Evolutionary conservation across 2,329 filamentous ascomycete species (phyloP).

Genomic region (Pseudogymnoascus sp.): DNA sequence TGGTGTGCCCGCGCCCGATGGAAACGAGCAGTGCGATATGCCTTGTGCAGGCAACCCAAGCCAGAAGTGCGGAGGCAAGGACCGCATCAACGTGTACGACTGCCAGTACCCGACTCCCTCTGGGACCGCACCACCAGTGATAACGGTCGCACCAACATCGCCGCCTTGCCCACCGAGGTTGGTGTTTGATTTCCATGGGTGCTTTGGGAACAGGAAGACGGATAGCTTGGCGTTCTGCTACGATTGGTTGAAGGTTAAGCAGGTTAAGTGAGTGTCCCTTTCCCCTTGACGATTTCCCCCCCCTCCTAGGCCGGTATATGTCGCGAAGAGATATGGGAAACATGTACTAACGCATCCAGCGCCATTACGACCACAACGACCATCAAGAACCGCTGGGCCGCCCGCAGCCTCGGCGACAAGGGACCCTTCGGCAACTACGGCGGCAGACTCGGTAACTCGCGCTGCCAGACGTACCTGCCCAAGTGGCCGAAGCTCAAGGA

Average conservation of each 20-base stretch:
- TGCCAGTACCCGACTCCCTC: neutral
- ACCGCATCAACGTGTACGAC: slow-evolving; percentile 13
- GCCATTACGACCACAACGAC: neutral
- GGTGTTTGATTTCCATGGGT: slow-evolving; percentile 1
- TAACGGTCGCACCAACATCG: neutral
- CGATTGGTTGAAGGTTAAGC: slow-evolving; percentile 1
- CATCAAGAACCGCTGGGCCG: neutral
- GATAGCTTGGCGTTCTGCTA: slow-evolving; percentile 3
- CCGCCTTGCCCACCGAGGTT: neutral
- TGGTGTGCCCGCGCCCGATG: slow-evolving; percentile 14
- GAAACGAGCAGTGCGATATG: slow-evolving; percentile 16
- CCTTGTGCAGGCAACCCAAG: slow-evolving; percentile 12
- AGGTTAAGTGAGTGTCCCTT: neutral
- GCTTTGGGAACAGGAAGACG: neutral
- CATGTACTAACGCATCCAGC: neutral
- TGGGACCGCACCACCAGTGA: neutral
- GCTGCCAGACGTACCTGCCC: neutral
- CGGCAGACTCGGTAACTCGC: neutral
- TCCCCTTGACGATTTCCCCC: neutral
- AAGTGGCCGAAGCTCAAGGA: slow-evolving; percentile 8
- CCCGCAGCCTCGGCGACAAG: neutral
- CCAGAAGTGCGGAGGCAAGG: slow-evolving; percentile 16
- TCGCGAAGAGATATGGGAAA: neutral
- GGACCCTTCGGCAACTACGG: neutral
- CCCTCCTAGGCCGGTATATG: neutral